phyloP scores from a whole-genome alignment of 202 grass and related monocot species.

The Hordeum pubiflorum region DNA sequence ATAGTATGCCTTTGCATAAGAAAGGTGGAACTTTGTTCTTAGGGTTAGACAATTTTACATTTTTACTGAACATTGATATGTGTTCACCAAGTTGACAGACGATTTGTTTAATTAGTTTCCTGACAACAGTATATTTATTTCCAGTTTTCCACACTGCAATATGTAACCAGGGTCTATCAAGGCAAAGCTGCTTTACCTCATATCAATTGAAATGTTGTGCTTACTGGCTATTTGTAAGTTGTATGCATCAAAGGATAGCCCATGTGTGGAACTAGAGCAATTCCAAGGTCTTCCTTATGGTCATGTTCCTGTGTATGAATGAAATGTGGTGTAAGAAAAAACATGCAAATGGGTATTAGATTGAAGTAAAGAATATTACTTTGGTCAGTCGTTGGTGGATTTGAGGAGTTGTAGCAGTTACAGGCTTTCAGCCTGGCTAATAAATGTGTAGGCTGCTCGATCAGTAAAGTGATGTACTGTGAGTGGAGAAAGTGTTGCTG shows the following conservation, averaged over 20 bases:
- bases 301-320: background rate
- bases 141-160: background rate
- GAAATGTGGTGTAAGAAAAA: background rate
- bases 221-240: background rate
- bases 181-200: too few relatives aligned
- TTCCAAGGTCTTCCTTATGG: background rate
- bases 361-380: background rate
- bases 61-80: background rate
- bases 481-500: background rate
- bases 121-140: background rate
- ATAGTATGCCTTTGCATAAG: background rate
- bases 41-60: background rate
- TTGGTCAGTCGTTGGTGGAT: background rate
- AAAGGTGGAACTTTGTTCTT: background rate
- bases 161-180: background rate
- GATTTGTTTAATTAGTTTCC: background rate
- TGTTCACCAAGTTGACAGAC: background rate
- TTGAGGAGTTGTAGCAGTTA: background rate
- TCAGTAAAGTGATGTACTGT: background rate
- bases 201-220: background rate
- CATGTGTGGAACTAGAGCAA: background rate
- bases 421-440: background rate
- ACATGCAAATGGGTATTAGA: background rate
- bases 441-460: background rate
- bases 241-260: background rate